Percentiles rank a stretch among this genome's conserved stretches.
Evolutionary conservation across 1,284 basidiomycete species (phyloP).

Genomic region (Ustilago vetiveriae): DNA sequence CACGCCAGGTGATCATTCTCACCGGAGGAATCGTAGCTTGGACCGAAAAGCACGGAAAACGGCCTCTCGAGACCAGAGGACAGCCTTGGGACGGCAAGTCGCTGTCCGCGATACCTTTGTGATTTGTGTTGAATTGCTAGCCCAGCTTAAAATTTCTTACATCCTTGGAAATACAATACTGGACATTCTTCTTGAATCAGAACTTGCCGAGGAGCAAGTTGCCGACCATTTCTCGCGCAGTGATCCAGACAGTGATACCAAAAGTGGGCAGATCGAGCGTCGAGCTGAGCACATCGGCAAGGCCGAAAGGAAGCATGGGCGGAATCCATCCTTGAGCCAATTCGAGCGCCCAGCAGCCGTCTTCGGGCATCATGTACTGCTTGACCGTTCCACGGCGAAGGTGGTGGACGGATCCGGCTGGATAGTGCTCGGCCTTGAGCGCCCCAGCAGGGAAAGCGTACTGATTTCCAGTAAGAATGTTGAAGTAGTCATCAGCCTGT

Average conservation of each 20-base stretch:
- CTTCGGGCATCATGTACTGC: slow-evolving; percentile 97
- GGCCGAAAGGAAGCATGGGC: slow-evolving; percentile 79
- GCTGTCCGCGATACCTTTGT: slow-evolving; percentile 28
- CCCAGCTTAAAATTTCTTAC: too few relatives aligned
- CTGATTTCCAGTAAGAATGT: slow-evolving; percentile 91
- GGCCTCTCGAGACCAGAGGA: slow-evolving; percentile 32
- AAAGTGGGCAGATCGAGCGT: slow-evolving; percentile 88
- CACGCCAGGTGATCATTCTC: slow-evolving; percentile 50
- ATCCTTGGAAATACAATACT: too few relatives aligned
- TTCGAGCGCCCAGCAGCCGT: slow-evolving; percentile 88
- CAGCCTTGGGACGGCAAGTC: slow-evolving; percentile 40
- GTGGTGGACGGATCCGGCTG: slow-evolving; percentile 83
- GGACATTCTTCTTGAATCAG: too few relatives aligned
- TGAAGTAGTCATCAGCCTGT: slow-evolving; percentile 92
- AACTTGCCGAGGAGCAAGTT: slow-evolving; percentile 57
- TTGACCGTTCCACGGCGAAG: slow-evolving; percentile 84
- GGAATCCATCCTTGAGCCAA: slow-evolving; percentile 79
- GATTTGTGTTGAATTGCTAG: too few relatives aligned
- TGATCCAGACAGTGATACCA: slow-evolving; percentile 80
- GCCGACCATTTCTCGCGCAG: slow-evolving; percentile 70
- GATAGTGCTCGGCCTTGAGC: slow-evolving; percentile 83
- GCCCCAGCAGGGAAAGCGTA: slow-evolving; percentile 86
- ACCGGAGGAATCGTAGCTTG: slow-evolving; percentile 61
- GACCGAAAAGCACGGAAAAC: slow-evolving; percentile 43
- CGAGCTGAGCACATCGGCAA: slow-evolving; percentile 84